Percentiles rank a stretch among this genome's conserved stretches.
These are phyloP conservation scores for Ochetophila trinervis DNA, from an alignment of 306 rosid species.

Conservation along the genomic window DNA sequence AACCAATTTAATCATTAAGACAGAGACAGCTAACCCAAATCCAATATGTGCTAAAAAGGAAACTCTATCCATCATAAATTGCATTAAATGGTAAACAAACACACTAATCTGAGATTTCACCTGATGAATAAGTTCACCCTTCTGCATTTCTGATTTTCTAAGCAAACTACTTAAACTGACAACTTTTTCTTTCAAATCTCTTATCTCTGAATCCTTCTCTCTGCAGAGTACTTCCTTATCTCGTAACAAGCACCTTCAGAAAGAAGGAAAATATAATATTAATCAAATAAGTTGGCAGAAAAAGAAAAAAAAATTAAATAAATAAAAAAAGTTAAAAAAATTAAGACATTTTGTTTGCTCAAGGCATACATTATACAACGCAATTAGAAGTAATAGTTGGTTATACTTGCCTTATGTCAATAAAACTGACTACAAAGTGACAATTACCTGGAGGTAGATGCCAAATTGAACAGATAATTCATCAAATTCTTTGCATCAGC, in stretches of 20 bases:
- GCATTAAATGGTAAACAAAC: slow-evolving; percentile 4
- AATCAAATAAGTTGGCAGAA: background rate
- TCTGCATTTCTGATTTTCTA: slow-evolving; percentile 61
- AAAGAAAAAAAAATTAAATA: background rate
- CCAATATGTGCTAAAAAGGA: background rate
- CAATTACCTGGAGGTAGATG: slow-evolving; percentile 81
- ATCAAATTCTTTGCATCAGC: slow-evolving; percentile 87
- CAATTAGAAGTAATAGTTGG: background rate
- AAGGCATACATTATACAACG: background rate
- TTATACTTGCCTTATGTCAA: background rate
- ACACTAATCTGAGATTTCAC: slow-evolving; percentile 46
- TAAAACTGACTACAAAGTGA: background rate
- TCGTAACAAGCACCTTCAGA: slow-evolving; percentile 58
- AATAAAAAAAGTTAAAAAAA: background rate
- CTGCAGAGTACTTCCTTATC: slow-evolving; percentile 63
- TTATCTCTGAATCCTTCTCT: slow-evolving; percentile 70
- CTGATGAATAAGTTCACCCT: slow-evolving; percentile 60
- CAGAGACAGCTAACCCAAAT: background rate
- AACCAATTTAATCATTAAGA: background rate
- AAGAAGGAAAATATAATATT: background rate
- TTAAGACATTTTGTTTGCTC: background rate
- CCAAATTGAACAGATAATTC: slow-evolving; percentile 80
- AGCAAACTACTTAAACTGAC: slow-evolving; percentile 52
- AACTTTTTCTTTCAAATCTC: slow-evolving; percentile 76
- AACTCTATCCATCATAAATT: no score